Evolutionary conservation across 1,139 yeast genomes (phyloP).

Genomic region (Candida tunisiensis): DNA sequence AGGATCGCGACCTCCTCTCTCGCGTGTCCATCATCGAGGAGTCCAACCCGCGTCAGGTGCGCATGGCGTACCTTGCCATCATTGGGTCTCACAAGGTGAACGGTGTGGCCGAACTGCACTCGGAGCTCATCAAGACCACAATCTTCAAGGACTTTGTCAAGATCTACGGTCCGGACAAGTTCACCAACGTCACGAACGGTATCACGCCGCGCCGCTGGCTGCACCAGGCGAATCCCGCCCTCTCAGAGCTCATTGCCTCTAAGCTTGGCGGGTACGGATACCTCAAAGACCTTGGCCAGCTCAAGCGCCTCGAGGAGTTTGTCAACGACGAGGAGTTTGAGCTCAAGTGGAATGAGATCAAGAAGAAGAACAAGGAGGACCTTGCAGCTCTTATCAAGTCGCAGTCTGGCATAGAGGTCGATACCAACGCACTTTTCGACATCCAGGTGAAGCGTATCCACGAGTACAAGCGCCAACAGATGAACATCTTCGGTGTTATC

Average conservation of each 20-base stretch:
- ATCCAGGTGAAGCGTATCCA: constrained; percentile 91
- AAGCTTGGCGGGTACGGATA: constrained; percentile 56
- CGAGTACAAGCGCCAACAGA: constrained; percentile 89
- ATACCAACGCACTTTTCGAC: constrained; percentile 60
- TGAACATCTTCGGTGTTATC: constrained; percentile 81
- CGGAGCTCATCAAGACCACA: constrained; percentile 77
- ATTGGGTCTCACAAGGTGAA: constrained; percentile 88
- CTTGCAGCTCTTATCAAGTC: constrained; percentile 55
- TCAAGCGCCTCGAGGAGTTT: constrained; percentile 51
- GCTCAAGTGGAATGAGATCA: constrained; percentile 53
- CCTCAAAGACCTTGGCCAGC: constrained; percentile 48
- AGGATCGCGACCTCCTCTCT: constrained; percentile 39
- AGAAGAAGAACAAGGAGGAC: constrained; percentile 49
- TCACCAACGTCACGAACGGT: constrained; percentile 89
- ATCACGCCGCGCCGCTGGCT: constrained; percentile 96
- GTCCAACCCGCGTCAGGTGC: constrained; percentile 56
- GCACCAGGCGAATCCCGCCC: constrained; percentile 77
- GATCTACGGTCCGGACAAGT: constrained; percentile 65
- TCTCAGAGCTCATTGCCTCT: constrained; percentile 55
- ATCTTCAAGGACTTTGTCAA: constrained; percentile 82
- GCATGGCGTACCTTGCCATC: constrained; percentile 88
- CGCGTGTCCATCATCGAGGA: constrained; percentile 82
- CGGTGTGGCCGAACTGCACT: constrained; percentile 92
- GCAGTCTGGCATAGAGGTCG: constrained; percentile 52
- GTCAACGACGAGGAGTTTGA: constrained; percentile 57